Conservation (phyloP, 441 rosid species). For the Flueggea neowawraea region DNA sequence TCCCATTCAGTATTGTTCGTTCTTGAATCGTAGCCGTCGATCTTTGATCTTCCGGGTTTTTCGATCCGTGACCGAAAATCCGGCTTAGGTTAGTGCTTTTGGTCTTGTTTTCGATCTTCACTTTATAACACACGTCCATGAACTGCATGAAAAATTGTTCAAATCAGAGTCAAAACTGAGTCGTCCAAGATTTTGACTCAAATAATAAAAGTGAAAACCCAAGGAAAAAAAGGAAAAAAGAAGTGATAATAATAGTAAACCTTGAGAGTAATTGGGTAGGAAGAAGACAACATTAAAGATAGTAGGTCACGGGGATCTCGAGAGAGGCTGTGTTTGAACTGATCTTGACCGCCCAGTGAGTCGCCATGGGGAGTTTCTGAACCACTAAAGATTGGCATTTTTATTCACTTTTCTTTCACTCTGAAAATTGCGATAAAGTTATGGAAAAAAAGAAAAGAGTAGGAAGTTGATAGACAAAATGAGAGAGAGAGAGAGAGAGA, state of each 20-base stretch:
- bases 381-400: conserved; percentile 44
- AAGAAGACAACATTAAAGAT: conserved; percentile 42
- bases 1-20: conserved; percentile 55
- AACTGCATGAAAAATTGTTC: conserved; percentile 49
- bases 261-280: conserved; percentile 74
- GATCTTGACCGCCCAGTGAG: conserved; percentile 34
- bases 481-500: background rate
- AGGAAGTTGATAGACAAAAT: background rate
- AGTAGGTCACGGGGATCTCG: conserved; percentile 46
- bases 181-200: conserved; percentile 9
- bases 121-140: conserved; percentile 58
- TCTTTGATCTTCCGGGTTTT: background rate
- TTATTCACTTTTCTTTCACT: background rate
- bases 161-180: conserved; percentile 19
- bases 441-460: too few species aligned
- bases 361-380: conserved; percentile 24
- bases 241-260: conserved; percentile 20
- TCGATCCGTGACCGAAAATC: conserved; percentile 18
- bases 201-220: background rate
- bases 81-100: conserved; percentile 27
- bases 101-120: conserved; percentile 36
- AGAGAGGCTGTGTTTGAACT: conserved; percentile 19
- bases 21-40: conserved; percentile 29
- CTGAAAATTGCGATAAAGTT: background rate
- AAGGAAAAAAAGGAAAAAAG: background rate